Evolutionary conservation across 768 basidiomycete species (phyloP).

Genomic region (Lentinula boryana): DNA sequence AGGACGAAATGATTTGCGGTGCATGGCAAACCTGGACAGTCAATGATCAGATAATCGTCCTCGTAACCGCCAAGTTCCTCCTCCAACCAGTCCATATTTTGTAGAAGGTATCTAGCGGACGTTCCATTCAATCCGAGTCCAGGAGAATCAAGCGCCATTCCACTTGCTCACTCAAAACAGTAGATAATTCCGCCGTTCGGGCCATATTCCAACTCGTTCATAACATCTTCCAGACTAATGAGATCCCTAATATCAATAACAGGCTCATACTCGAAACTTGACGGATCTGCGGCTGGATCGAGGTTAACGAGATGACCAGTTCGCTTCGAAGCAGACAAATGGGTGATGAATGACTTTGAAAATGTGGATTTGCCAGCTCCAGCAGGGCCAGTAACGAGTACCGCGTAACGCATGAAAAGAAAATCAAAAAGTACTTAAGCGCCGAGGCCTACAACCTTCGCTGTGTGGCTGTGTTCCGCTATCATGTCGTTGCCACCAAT

Average conservation of each 20-base stretch:
- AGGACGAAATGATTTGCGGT: neutral
- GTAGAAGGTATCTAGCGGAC: slow-evolving; percentile 73
- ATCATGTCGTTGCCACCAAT: slow-evolving; percentile 51
- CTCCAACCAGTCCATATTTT: slow-evolving; percentile 98
- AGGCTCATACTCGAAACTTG: slow-evolving; percentile 89
- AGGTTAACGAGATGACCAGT: slow-evolving; percentile 93
- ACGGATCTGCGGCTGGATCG: slow-evolving; percentile 85
- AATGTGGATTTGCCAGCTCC: slow-evolving; percentile 98
- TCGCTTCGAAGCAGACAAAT: slow-evolving; percentile 76
- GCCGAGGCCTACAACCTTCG: slow-evolving; percentile 2
- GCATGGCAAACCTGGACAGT: slow-evolving; percentile 69
- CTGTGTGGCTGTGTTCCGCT: neutral
- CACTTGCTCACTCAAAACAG: slow-evolving; percentile 96
- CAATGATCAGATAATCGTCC: slow-evolving; percentile 91
- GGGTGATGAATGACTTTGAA: slow-evolving; percentile 80
- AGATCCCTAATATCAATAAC: slow-evolving; percentile 92
- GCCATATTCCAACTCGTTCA: slow-evolving; percentile 91
- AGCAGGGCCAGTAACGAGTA: slow-evolving; percentile 90
- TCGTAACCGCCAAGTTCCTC: slow-evolving; percentile 94
- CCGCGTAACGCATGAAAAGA: slow-evolving; percentile 73
- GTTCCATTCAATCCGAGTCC: neutral
- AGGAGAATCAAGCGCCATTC: neutral
- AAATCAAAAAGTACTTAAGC: slow-evolving; percentile 4
- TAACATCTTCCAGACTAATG: slow-evolving; percentile 90
- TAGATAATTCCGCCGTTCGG: slow-evolving; percentile 97